Percentiles rank a stretch among this genome's conserved stretches.
Evolutionary conservation across 495 filamentous ascomycete genomes (phyloP).

Genomic region (Lophium mytilinum): DNA sequence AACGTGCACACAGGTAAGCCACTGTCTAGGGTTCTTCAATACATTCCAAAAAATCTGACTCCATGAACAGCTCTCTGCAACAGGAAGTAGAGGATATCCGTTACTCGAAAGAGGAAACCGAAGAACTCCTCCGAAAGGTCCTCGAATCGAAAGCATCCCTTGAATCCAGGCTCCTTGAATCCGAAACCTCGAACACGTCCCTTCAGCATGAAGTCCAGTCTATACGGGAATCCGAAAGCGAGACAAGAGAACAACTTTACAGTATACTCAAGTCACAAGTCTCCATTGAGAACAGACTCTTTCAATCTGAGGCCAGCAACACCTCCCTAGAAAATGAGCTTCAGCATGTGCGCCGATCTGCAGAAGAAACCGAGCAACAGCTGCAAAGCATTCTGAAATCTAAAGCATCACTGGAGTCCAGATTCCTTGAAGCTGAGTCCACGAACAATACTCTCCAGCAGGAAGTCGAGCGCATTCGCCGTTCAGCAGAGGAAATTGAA

Average conservation of each 20-base stretch:
- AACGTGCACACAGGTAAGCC: background rate
- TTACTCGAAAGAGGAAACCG: background rate
- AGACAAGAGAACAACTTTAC: background rate
- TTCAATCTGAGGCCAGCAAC: background rate
- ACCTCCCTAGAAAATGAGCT: background rate
- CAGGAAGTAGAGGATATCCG: background rate
- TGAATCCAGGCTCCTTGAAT: background rate
- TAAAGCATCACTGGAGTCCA: background rate
- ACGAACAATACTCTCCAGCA: background rate
- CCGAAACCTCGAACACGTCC: background rate
- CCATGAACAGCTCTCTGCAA: background rate
- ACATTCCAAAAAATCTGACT: background rate
- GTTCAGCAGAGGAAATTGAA: background rate
- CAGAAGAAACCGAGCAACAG: background rate
- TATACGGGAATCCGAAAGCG: background rate
- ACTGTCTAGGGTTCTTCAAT: background rate
- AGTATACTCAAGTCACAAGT: background rate
- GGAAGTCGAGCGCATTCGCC: background rate
- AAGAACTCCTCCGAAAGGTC: background rate
- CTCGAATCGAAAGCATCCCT: background rate
- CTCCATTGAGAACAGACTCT: background rate
- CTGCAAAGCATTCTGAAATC: background rate
- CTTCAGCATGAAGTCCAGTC: background rate
- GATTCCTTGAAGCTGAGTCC: background rate
- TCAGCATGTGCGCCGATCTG: background rate